Base-by-base conservation (phyloP, 371 early-diverging fungal genomes). In the Nematocida minor region DNA sequence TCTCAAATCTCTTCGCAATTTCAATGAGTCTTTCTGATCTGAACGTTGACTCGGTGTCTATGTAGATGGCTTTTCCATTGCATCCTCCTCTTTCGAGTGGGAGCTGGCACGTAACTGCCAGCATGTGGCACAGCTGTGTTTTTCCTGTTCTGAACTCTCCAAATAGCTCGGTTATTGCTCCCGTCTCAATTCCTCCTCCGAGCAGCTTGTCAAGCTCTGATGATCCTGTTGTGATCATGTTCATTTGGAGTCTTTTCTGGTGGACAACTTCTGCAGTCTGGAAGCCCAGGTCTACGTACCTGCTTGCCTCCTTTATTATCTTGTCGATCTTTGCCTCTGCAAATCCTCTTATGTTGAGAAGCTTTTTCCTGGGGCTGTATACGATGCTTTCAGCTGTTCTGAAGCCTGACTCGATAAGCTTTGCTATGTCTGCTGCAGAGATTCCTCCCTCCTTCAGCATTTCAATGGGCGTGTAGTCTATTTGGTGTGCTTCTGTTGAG, bases 81-180 rank as follows among this genome's bases (percentile, higher is more conserved):
- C 90, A 95, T 2, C 99, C 99, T 1, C 95, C 95, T 84, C 88
- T 86, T 25, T 89, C 87, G 9, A 85, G 79, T 1, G 91, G 90
- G 29, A 97, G 88, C 89, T 97, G 99, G 79, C 93, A 93, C 20
- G 94, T 93, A 22, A 97, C 96, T 1, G 99, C 93, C 20, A 96
- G 84, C 68, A 93, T 96, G 82, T 96, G 97, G 84, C 99, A 97
- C 20, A 98, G 69, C 85, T 98, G 99, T 70, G 93, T 93, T 86
- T 98, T 98, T 80, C 99, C 99, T 1, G 99, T 97, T 80, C 99
- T 88, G 84, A 97, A 98, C 85, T 98, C 99, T 29, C 99, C 99
- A 90, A 96, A 98, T 2, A 98, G 87, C 83, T 98, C 99, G 20
- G 99, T 98, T 67, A 98, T 97, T 3, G 91, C 89, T 1, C 99